These are phyloP conservation scores for Flaveria trinervia DNA, from an alignment of 129 eudicot genomes.

Conservation along the genomic window DNA sequence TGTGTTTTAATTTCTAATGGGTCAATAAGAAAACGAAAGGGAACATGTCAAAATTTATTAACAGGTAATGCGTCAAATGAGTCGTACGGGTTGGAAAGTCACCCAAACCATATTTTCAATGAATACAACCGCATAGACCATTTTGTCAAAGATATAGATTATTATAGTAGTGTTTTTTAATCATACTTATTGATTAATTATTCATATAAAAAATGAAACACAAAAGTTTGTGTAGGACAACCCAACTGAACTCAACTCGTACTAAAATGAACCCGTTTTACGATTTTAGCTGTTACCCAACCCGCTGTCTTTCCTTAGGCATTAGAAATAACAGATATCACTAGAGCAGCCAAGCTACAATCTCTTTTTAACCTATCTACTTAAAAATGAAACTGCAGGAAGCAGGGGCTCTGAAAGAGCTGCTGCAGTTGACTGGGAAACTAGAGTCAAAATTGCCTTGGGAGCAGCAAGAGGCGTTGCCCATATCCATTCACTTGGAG, in stretches of 20 bases:
- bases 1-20: background rate
- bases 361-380: background rate
- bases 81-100: background rate
- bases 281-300: background rate
- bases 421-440: slow-evolving; percentile 71
- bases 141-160: background rate
- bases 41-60: too few relatives aligned
- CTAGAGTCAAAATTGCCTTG: slow-evolving; percentile 65
- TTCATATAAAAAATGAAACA: background rate
- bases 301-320: background rate
- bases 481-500: slow-evolving; percentile 66
- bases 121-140: background rate
- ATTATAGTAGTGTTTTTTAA: background rate
- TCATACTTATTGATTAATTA: background rate
- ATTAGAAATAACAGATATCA: too few relatives aligned
- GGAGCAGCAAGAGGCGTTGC: slow-evolving; percentile 81
- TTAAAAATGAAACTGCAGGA: slow-evolving; percentile 41
- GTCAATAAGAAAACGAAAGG: background rate
- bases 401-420: slow-evolving; percentile 54
- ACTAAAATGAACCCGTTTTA: background rate
- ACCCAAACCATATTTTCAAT: background rate
- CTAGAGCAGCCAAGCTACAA: background rate
- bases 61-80: background rate
- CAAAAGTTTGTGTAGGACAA: background rate
- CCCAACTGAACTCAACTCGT: background rate